Evolutionary conservation across 345 rosid genomes (phyloP).

Genomic region (Eucalyptus urophylla): DNA sequence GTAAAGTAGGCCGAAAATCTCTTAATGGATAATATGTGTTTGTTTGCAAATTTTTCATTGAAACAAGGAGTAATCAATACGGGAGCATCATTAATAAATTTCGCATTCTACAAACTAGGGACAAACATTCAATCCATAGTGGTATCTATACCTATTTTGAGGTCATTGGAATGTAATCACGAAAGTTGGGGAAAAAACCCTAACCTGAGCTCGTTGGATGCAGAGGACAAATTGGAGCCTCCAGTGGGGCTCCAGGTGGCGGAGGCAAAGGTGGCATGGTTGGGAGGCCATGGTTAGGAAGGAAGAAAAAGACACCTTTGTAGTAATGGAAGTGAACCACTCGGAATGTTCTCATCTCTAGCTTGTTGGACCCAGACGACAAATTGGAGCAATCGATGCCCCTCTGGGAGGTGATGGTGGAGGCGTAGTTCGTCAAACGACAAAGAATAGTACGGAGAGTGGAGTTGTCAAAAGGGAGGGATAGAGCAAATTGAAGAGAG

Average conservation of each 20-base stretch:
- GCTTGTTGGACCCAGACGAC: too few species aligned
- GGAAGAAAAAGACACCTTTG: too few species aligned
- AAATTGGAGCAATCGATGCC: background rate
- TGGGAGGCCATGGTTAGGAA: too few species aligned
- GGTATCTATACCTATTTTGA: too few species aligned
- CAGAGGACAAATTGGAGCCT: background rate
- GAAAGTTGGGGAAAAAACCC: background rate
- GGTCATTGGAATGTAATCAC: too few species aligned
- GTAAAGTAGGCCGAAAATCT: conserved; percentile 61
- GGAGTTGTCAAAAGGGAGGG: background rate
- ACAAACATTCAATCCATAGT: background rate
- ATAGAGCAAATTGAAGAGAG: background rate
- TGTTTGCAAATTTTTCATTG: conserved; percentile 33
- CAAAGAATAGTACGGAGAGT: background rate
- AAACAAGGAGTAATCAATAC: background rate
- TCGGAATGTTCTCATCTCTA: too few species aligned
- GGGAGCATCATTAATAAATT: background rate
- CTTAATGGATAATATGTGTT: conserved; percentile 60
- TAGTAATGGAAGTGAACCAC: too few species aligned
- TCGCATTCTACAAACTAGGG: background rate
- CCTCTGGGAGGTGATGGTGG: background rate
- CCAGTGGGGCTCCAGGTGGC: background rate
- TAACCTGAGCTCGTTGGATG: background rate
- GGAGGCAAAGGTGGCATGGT: too few species aligned
- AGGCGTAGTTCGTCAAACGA: background rate